Evolutionary conservation across 2,329 filamentous ascomycete species (phyloP).

Genomic region (Penicillium olsonii): DNA sequence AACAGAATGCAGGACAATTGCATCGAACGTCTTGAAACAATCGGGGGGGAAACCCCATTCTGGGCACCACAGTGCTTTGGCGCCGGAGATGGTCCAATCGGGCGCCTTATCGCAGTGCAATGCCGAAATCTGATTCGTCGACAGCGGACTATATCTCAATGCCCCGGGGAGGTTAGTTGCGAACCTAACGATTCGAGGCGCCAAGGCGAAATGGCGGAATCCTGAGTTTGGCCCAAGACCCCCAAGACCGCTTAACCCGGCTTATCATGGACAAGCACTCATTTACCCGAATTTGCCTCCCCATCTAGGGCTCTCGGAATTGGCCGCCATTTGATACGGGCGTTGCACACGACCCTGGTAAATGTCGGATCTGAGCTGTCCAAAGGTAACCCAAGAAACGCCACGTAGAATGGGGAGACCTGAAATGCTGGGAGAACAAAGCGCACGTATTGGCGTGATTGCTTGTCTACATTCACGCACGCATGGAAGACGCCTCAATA

Average conservation of each 20-base stretch:
- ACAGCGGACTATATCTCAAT: neutral
- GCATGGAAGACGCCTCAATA: neutral
- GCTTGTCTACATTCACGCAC: neutral
- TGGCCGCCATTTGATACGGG: neutral
- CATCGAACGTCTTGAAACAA: too few species aligned
- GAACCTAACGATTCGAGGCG: too few species aligned
- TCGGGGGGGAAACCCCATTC: neutral
- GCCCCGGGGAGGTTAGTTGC: neutral
- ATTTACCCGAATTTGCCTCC: neutral
- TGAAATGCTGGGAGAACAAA: too few species aligned
- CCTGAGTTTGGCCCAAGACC: conserved; percentile 3
- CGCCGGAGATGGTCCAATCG: neutral
- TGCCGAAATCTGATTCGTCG: neutral
- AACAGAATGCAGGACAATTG: too few species aligned
- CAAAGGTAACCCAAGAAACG: conserved; percentile 15
- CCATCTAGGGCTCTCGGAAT: neutral
- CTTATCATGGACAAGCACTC: conserved; percentile 19
- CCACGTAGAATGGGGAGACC: neutral
- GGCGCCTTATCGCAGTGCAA: neutral
- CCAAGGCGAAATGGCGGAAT: too few species aligned
- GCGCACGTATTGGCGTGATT: too few species aligned
- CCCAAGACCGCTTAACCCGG: conserved; percentile 4
- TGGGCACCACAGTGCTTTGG: neutral
- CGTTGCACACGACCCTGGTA: too few species aligned
- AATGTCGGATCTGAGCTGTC: neutral